Evolutionary conservation across 2,329 filamentous ascomycete genomes (phyloP).

Genomic region (Pyrenochaeta sp.): DNA sequence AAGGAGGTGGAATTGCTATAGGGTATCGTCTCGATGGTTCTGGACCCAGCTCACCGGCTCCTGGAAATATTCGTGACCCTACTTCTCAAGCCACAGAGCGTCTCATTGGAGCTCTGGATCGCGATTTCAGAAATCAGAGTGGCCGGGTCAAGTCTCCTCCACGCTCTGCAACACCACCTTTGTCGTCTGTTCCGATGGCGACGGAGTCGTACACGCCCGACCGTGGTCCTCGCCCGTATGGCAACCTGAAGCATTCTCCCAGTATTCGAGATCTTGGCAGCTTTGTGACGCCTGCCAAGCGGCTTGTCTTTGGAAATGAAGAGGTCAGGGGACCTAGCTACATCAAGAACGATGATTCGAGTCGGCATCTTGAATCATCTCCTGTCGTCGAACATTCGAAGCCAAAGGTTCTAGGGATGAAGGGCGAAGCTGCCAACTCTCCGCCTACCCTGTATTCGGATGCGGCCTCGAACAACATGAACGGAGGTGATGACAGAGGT

Average conservation of each 20-base stretch:
- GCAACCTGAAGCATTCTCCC: slow-evolving; percentile 41
- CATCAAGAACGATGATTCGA: slow-evolving; percentile 31
- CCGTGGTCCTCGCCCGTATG: slow-evolving; percentile 55
- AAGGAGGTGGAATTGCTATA: slow-evolving; percentile 38
- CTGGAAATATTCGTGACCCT: slow-evolving; percentile 40
- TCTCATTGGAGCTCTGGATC: slow-evolving; percentile 53
- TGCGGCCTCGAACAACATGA: slow-evolving; percentile 37
- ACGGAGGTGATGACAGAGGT: slow-evolving; percentile 32
- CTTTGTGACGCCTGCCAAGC: slow-evolving; percentile 46
- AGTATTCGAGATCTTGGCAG: slow-evolving; percentile 35
- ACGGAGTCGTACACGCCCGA: slow-evolving; percentile 63
- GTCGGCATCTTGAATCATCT: slow-evolving; percentile 37
- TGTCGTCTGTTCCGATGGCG: slow-evolving; percentile 56
- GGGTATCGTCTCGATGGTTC: slow-evolving; percentile 63
- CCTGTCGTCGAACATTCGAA: slow-evolving; percentile 43
- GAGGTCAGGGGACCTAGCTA: slow-evolving; percentile 29
- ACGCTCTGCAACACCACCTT: slow-evolving; percentile 57
- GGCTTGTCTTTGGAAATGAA: slow-evolving; percentile 38
- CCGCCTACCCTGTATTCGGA: slow-evolving; percentile 48
- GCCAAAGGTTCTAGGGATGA: slow-evolving; percentile 39
- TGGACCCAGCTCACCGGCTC: slow-evolving; percentile 70
- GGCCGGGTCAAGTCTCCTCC: slow-evolving; percentile 50
- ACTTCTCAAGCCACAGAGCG: slow-evolving; percentile 60
- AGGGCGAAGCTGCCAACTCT: slow-evolving; percentile 44
- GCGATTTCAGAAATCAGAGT: slow-evolving; percentile 25